Percentiles rank a stretch among this genome's conserved stretches.
Conservation (phyloP, 2,329 filamentous ascomycete genomes). For the Nemania sp. region DNA sequence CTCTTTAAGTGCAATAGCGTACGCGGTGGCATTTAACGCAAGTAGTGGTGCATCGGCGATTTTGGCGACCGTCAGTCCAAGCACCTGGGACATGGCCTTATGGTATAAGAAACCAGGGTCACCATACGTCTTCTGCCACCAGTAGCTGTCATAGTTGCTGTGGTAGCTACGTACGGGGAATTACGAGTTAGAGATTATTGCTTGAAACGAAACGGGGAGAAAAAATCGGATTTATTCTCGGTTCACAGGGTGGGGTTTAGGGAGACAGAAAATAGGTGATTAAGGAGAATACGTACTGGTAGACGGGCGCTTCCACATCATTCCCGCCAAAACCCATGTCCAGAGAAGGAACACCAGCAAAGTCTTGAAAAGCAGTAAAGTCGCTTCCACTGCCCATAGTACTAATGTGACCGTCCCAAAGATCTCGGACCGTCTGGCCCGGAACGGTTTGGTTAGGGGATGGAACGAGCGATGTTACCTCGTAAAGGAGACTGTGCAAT, state of each 20-base stretch:
- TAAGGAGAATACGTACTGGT: constrained; percentile 60
- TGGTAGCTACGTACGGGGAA: constrained; percentile 68
- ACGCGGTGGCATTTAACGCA: constrained; percentile 73
- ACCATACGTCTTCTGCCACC: constrained; percentile 87
- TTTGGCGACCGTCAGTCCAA: constrained; percentile 70
- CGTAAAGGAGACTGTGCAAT: constrained; percentile 77
- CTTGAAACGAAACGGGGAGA: not conserved
- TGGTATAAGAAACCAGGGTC: constrained; percentile 78
- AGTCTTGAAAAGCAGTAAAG: constrained; percentile 81
- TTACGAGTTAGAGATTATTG: constrained; percentile 15
- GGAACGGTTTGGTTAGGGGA: constrained; percentile 79
- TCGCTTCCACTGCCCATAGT: constrained; percentile 81
- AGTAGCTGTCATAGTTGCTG: constrained; percentile 89
- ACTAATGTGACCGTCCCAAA: constrained; percentile 71
- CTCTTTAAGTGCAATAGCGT: constrained; percentile 66
- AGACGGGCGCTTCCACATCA: constrained; percentile 65
- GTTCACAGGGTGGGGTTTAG: not conserved
- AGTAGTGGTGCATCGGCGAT: constrained; percentile 72
- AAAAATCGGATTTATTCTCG: not conserved
- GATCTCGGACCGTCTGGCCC: constrained; percentile 77
- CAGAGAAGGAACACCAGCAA: constrained; percentile 73
- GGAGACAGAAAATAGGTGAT: not conserved
- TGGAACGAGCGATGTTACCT: constrained; percentile 71
- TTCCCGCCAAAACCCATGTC: constrained; percentile 70
- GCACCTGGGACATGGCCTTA: constrained; percentile 72